Evolutionary conservation across 2,329 filamentous ascomycete genomes (phyloP).

Genomic region (Helotiales sp.): DNA sequence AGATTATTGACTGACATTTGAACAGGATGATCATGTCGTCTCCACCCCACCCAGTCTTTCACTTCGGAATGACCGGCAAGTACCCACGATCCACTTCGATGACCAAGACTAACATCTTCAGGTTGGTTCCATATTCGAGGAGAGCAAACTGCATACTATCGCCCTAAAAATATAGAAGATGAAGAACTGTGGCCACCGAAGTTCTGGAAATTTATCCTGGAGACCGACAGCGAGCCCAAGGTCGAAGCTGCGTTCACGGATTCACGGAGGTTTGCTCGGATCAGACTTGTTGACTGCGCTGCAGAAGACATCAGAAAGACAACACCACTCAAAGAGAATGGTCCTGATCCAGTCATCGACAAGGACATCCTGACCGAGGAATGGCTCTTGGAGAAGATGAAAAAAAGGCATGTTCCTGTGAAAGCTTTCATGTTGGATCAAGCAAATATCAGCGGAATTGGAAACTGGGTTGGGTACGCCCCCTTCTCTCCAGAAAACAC

Average conservation of each 20-base stretch:
- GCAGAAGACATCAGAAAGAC: constrained; percentile 76
- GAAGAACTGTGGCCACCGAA: constrained; percentile 82
- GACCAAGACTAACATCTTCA: constrained; percentile 25
- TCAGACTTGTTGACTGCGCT: constrained; percentile 81
- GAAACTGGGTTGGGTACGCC: constrained; percentile 86
- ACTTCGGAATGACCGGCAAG: constrained; percentile 74
- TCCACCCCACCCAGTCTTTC: constrained; percentile 86
- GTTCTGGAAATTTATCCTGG: constrained; percentile 84
- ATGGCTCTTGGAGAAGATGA: constrained; percentile 75
- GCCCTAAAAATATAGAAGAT: constrained; percentile 58
- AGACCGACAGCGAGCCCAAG: constrained; percentile 59
- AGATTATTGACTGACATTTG: neutral
- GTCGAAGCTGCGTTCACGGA: constrained; percentile 82
- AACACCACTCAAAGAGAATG: constrained; percentile 86
- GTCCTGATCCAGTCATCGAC: constrained; percentile 89
- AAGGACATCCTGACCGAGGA: constrained; percentile 75
- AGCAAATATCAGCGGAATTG: constrained; percentile 85
- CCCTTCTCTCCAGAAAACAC: neutral
- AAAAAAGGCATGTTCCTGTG: constrained; percentile 79
- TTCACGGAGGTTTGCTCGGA: constrained; percentile 75
- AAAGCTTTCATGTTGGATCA: constrained; percentile 92
- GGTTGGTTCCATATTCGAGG: constrained; percentile 88
- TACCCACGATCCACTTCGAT: neutral
- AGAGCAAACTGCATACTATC: constrained; percentile 80
- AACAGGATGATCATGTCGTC: constrained; percentile 70